Evolutionary conservation across 225 moss, liverwort and hornwort species (phyloP), one percentile per base, ranked within the genome.

Genomic region (Marchantia polymorpha): DNA sequence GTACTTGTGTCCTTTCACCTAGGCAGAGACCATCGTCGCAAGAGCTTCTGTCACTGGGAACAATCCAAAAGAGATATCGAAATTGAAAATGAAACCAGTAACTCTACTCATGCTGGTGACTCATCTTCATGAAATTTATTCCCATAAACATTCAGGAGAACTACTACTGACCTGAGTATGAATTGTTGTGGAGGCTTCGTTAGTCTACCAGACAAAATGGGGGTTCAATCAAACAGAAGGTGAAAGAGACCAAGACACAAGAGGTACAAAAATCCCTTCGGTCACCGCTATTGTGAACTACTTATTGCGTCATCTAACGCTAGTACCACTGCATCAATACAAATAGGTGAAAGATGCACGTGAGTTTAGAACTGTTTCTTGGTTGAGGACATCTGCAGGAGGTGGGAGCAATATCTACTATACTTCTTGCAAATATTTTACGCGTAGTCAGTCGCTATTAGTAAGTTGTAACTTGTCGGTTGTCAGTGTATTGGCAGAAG

Each of bases 401-500:
- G 29, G 25, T 65, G 1, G 29, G 3, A 14, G 11, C 11, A 13
- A 25, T 67, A 6, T 67, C 11, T 8, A 61, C 15, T 23, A 19
- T 23, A n/a, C 3, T 22, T 30, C 29, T 7, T 56, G 56, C 56
- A 56, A 56, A 19, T 12, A 3, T 56, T 19, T 12, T 56, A 19
- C 14, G 1, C 56, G 19, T 13, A 56, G 56, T 56, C 19, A 19
- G 13, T 56, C 56, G 19, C 14, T 19, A 56, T 13, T 56, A 12
- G 22, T 73, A 26, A 10, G 25, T 52, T 26, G n/a, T 73, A 25
- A 73, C 25, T n/a, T 52, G 23, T 52, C 15, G 15, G 25, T 13
- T 20, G 12, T 6, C 52, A 13, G 12, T 26, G 12, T n/a, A 7
- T 73, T 59, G 82, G 54, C 77, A 95, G 99, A 99, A 86, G 80